Base-by-base conservation (phyloP, 495 filamentous ascomycete species). In the Penicillium macrosclerotiorum region DNA sequence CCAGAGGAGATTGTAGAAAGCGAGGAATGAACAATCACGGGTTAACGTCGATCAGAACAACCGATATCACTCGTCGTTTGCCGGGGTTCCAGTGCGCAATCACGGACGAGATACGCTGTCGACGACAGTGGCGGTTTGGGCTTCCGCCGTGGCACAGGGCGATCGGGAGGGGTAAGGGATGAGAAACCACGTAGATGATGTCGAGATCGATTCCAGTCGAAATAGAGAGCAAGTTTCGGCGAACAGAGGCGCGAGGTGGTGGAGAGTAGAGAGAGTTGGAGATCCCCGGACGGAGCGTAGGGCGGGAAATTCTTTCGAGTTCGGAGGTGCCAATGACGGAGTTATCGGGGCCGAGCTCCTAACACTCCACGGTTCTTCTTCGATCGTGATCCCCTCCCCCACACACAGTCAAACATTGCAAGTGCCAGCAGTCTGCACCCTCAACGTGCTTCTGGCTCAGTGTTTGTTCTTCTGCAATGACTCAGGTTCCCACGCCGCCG, bases 301-400 rank as follows among this genome's bases (percentile, higher is more conserved):
- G 49, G 59, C 62, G 65, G 69, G 67, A 68, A 72, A 69, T 66
- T 67, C 65, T 69, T 66, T 63, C 54, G 59, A 41, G 54, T 45
- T 55, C 58, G 57, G 55, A 60, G 55, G 44, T 48, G 52, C 46
- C 51, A 62, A 70, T 67, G 65, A 66, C 67, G 68, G 71, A 72
- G 67, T 68, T 71, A 68, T 55, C 68, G 67, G 68, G 64, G 50
- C 65, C 64, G 59, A 65, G 59, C 62, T 58, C 34, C 59, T 47
- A 34, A n/a, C 42, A 35, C 51, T 57, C 52, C 46, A 43, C 27
- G 45, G 45, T 47, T 45, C 31, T 44, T 34, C 12, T 38, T 20
- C 33, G 16, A 24, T 24, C 19, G 25, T 23, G 13, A 22, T 31
- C 25, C 9, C 25, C 20, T 42, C 11, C 19, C 32, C 18, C 37